Conservation (phyloP, 2,329 filamentous ascomycete species). For the Clarireedia paspali region DNA sequence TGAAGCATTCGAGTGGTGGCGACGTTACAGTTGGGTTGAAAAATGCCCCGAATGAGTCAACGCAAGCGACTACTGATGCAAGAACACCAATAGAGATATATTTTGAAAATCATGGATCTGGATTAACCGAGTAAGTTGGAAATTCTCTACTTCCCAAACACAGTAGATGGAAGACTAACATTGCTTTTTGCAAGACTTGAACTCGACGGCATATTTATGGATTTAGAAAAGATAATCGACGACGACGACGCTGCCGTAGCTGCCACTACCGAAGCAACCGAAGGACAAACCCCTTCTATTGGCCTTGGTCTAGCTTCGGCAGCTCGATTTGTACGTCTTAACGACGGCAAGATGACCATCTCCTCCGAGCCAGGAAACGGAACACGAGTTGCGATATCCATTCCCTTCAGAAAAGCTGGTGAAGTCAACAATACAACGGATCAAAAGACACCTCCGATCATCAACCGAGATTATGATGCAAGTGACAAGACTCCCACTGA, state of each 20-base stretch:
- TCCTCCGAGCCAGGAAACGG: conserved; percentile 12
- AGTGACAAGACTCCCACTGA: neutral
- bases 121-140: conserved; percentile 14
- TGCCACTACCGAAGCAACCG: conserved; percentile 5
- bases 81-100: conserved; percentile 16
- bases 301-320: conserved; percentile 19
- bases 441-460: neutral
- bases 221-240: conserved; percentile 49
- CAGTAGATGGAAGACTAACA: neutral
- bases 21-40: conserved; percentile 13
- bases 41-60: conserved; percentile 6
- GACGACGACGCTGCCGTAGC: conserved; percentile 35
- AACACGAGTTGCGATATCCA: conserved; percentile 19
- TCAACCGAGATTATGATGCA: neutral
- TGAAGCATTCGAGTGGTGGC: conserved; percentile 15
- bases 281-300: conserved; percentile 4
- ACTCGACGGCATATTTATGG: conserved; percentile 49
- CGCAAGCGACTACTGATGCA: conserved; percentile 1
- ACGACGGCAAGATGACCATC: conserved; percentile 20
- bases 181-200: conserved; percentile 32
- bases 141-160: neutral
- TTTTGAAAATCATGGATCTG: conserved; percentile 17
- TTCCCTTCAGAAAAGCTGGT: conserved; percentile 18
- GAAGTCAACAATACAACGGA: neutral
- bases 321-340: conserved; percentile 19